These are phyloP conservation scores for Sclerotinia glacialis DNA, from an alignment of 2,329 filamentous ascomycete genomes.

Conservation along the genomic window DNA sequence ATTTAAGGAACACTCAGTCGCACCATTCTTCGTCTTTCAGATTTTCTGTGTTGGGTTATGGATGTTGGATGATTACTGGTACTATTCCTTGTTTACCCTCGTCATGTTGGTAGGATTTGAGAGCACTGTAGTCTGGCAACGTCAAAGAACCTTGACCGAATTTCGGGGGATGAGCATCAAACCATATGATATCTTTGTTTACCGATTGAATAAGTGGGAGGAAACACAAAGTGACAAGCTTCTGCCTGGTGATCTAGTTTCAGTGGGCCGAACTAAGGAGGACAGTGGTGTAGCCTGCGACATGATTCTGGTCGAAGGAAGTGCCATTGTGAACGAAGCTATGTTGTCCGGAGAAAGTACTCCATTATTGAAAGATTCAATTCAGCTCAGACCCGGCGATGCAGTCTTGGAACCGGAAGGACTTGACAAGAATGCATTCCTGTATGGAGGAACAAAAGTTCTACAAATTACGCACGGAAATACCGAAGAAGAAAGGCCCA, in stretches of 20 bases:
- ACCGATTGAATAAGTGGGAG: slow-evolving; percentile 81
- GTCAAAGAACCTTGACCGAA: slow-evolving; percentile 90
- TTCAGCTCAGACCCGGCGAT: slow-evolving; percentile 83
- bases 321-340: slow-evolving; percentile 96
- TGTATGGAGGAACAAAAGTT: slow-evolving; percentile 97
- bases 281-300: slow-evolving; percentile 96
- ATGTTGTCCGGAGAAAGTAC: slow-evolving; percentile 99
- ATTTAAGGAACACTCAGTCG: slow-evolving; percentile 97
- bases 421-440: slow-evolving; percentile 92
- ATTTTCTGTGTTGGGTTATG: slow-evolving; percentile 97
- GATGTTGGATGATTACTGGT: slow-evolving; percentile 99
- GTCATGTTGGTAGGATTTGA: slow-evolving; percentile 98
- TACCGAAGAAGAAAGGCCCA: slow-evolving; percentile 68
- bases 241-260: slow-evolving; percentile 88
- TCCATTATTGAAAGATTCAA: slow-evolving; percentile 90
- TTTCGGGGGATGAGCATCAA: slow-evolving; percentile 99
- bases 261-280: slow-evolving; percentile 90
- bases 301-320: slow-evolving; percentile 91
- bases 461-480: slow-evolving; percentile 90
- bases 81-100: slow-evolving; percentile 97
- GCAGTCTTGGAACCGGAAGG: slow-evolving; percentile 81
- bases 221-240: slow-evolving; percentile 89
- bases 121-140: slow-evolving; percentile 98
- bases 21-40: slow-evolving; percentile 99
- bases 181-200: slow-evolving; percentile 92